Percentiles rank a stretch among this genome's conserved stretches.
These are phyloP conservation scores for Collybia sp. DNA, from an alignment of 768 basidiomycete species.

Conservation along the genomic window DNA sequence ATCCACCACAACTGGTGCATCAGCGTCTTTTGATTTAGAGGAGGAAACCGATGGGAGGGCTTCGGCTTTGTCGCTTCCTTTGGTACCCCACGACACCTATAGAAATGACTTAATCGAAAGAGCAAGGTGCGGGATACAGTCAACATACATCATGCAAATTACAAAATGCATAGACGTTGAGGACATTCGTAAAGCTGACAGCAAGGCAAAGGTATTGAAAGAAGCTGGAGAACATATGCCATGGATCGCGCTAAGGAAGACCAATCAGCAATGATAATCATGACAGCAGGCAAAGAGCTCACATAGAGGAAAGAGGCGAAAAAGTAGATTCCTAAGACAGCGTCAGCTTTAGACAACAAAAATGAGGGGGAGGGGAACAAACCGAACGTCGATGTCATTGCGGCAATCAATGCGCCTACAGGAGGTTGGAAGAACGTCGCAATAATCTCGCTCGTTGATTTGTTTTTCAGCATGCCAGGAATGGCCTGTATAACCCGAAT, in stretches of 20 bases:
- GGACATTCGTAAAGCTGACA: conserved; percentile 89
- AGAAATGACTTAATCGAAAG: conserved; percentile 2
- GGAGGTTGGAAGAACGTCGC: conserved; percentile 66
- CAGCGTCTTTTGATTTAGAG: conserved; percentile 71
- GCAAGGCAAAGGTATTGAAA: conserved; percentile 87
- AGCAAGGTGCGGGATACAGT: not conserved
- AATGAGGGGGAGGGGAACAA: conserved; percentile 10
- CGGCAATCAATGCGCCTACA: conserved; percentile 78
- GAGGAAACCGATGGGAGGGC: conserved; percentile 87
- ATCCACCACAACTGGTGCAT: conserved; percentile 81
- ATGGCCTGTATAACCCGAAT: conserved; percentile 36
- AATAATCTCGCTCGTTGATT: conserved; percentile 47
- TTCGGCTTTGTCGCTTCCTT: conserved; percentile 93
- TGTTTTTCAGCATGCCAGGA: conserved; percentile 42
- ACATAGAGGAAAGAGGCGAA: conserved; percentile 83
- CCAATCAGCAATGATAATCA: conserved; percentile 1
- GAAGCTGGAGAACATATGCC: conserved; percentile 97
- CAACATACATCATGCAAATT: conserved; percentile 81
- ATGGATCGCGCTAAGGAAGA: conserved; percentile 74
- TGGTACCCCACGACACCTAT: conserved; percentile 91
- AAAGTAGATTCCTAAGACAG: conserved; percentile 65
- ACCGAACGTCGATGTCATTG: conserved; percentile 87
- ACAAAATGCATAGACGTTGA: conserved; percentile 97
- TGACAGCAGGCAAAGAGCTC: conserved; percentile 22
- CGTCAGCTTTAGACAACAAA: conserved; percentile 7